Percentiles rank a stretch among this genome's conserved stretches.
phyloP scores from a whole-genome alignment of 768 basidiomycete genomes.

The Leccinellum luteum region DNA sequence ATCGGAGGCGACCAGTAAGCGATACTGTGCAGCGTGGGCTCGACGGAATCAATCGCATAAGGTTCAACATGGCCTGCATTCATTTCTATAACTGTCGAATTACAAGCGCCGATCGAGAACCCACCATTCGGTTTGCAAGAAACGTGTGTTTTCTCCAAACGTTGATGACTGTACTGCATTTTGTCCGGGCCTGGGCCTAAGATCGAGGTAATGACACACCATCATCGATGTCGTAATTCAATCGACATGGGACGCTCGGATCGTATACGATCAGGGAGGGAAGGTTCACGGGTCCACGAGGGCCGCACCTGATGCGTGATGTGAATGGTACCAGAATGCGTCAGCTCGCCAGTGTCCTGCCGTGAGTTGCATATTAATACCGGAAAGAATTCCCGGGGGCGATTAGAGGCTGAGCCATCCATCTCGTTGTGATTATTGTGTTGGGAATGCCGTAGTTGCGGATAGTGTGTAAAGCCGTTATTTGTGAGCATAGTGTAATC shows the following conservation, averaged over 20 bases:
- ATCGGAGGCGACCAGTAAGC: slow-evolving; percentile 40
- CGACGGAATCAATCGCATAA: slow-evolving; percentile 35
- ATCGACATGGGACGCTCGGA: slow-evolving; percentile 21
- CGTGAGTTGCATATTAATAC: slow-evolving; percentile 32
- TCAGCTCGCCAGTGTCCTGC: slow-evolving; percentile 31
- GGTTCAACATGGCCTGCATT: slow-evolving; percentile 40
- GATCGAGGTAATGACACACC: slow-evolving; percentile 7
- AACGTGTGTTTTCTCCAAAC: slow-evolving; percentile 33
- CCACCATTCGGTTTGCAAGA: slow-evolving; percentile 33
- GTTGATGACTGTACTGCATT: slow-evolving; percentile 27
- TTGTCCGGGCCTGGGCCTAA: neutral
- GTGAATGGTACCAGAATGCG: slow-evolving; percentile 38
- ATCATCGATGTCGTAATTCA: slow-evolving; percentile 21
- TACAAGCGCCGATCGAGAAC: slow-evolving; percentile 15
- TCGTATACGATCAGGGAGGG: slow-evolving; percentile 40
- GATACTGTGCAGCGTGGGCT: slow-evolving; percentile 40
- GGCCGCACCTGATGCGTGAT: slow-evolving; percentile 36
- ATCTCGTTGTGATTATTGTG: slow-evolving; percentile 15
- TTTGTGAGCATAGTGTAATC: slow-evolving; percentile 23
- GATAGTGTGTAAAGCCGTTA: slow-evolving; percentile 12
- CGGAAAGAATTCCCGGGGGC: slow-evolving; percentile 32
- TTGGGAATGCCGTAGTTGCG: slow-evolving; percentile 28
- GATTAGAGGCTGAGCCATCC: slow-evolving; percentile 36
- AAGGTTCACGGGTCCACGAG: slow-evolving; percentile 36
- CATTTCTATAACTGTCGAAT: slow-evolving; percentile 34